Evolutionary conservation across 768 basidiomycete genomes (phyloP), one percentile per base, ranked within the genome.

Genomic region (Rhizopogon roseolus): DNA sequence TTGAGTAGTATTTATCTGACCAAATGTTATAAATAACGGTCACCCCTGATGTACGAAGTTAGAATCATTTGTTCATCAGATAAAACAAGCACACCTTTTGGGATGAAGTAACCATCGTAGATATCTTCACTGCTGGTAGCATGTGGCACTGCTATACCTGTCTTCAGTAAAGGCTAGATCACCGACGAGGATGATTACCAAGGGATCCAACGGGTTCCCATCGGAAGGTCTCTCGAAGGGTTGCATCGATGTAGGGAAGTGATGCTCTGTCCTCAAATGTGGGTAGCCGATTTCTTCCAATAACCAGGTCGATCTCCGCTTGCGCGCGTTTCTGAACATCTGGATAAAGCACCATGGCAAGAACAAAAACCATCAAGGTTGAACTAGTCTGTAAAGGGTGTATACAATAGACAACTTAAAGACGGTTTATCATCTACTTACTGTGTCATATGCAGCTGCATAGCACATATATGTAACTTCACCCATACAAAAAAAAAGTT

Each of bases 101-200:
- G 64, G 13, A 32, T 32, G 29, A 32, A 7, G 10, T 32, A 32
- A 10, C 29, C 29, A 7, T 32, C 29, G 9, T 32, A 69, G 60
- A 63, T 56, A 54, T 77, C 76, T 48, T 76, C 75, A 2, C n/a
- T 28, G 11, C 27, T 43, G 10, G 52, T 53, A 17, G 41, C 41
- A 53, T 53, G 52, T 11, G 52, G 52, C 9, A 53, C 1, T 10
- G 22, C 52, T 53, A 11, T 25, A 7, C 27, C 6, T 8, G 44
- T 22, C 16, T 17, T 14, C n/a, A 16, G 25, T 4, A 43, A 28
- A 9, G 41, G 9, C 29, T 7, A 32, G 29, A 32, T 32, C 29
- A 32, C 29, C 29, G 0, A 2, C 6, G 29, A 32, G 29, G 29
- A 32, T 3, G 8, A 32, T 32, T 32, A 66, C 66, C 62, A 6